Evolutionary conservation across 2,329 filamentous ascomycete species (phyloP).

Genomic region (Venturiaceae sp.): DNA sequence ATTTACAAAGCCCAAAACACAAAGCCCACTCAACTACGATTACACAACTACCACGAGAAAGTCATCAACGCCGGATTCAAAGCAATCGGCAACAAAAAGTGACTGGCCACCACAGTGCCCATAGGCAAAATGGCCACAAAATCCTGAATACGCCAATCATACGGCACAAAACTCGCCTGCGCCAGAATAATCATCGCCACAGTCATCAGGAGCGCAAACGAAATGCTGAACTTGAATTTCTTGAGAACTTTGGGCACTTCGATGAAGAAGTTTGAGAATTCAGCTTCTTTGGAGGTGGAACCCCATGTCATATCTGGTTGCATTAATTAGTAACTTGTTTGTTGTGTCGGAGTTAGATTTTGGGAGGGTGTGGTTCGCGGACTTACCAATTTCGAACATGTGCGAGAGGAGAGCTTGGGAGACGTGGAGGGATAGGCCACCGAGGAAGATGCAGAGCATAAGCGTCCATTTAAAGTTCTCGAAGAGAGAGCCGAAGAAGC

Average conservation of each 20-base stretch:
- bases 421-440: conserved; percentile 71
- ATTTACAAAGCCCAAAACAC: no score
- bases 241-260: conserved; percentile 71
- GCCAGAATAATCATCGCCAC: conserved; percentile 56
- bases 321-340: no score
- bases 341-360: conserved; percentile 60
- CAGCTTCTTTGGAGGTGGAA: conserved; percentile 70
- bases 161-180: conserved; percentile 52
- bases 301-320: conserved; percentile 35
- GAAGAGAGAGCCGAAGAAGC: conserved; percentile 38
- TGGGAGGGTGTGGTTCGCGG: no score
- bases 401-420: conserved; percentile 70
- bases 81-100: conserved; percentile 62
- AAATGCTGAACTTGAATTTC: conserved; percentile 62
- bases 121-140: conserved; percentile 65
- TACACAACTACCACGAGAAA: conserved; percentile 73
- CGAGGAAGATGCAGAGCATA: conserved; percentile 69
- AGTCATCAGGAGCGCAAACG: conserved; percentile 44
- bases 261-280: conserved; percentile 76
- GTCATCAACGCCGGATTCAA: conserved; percentile 74
- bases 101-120: conserved; percentile 58
- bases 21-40: no score
- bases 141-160: conserved; percentile 37
- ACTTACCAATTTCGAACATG: conserved; percentile 53
- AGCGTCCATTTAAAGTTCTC: conserved; percentile 56